Percentiles rank a stretch among this genome's conserved stretches.
Conservation (phyloP, 371 early-diverging fungal species). For the Mortierella sp. region DNA sequence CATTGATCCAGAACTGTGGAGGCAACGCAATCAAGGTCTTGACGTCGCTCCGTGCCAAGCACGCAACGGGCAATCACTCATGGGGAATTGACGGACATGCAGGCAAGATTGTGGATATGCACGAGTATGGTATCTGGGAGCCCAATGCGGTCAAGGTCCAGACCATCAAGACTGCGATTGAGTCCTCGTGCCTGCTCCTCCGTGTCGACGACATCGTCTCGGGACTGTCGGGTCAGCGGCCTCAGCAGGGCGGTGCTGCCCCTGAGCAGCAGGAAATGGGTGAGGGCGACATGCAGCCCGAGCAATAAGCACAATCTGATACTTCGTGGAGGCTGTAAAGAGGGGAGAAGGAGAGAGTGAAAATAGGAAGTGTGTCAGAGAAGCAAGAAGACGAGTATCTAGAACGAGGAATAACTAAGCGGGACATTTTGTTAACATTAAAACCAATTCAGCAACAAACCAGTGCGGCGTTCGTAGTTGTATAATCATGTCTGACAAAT, state of each 20-base stretch:
- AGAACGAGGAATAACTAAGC: too few species aligned
- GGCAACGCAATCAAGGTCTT: constrained; percentile 96
- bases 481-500: too few species aligned
- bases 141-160: constrained; percentile 99
- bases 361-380: too few species aligned
- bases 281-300: constrained; percentile 54
- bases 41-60: constrained; percentile 96
- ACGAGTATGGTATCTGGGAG: constrained; percentile 98
- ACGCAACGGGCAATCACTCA: constrained; percentile 86
- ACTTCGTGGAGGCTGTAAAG: too few species aligned
- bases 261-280: constrained; percentile 54
- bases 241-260: constrained; percentile 52
- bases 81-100: constrained; percentile 98
- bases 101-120: constrained; percentile 97
- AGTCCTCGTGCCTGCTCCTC: constrained; percentile 94
- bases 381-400: too few species aligned
- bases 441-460: too few species aligned
- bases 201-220: constrained; percentile 99
- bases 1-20: constrained; percentile 98
- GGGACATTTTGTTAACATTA: too few species aligned
- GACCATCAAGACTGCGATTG: constrained; percentile 99
- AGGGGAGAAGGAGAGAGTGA: too few species aligned
- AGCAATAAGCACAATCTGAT: constrained; percentile 22
- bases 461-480: too few species aligned
- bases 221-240: constrained; percentile 73